phyloP scores from a whole-genome alignment of 768 basidiomycete genomes.

The Trametes maxima region DNA sequence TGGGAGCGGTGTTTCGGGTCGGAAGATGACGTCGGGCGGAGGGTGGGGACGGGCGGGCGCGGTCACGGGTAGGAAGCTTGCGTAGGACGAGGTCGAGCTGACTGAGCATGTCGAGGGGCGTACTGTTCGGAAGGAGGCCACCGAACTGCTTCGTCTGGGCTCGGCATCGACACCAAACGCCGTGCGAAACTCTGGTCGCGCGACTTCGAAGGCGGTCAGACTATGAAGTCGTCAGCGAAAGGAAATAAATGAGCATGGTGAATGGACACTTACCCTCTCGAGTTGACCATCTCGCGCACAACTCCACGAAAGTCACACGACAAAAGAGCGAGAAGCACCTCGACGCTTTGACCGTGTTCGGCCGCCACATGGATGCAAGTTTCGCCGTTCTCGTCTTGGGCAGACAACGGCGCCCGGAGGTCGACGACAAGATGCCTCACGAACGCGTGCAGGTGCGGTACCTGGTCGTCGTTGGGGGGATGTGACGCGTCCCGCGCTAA shows the following conservation, averaged over 20 bases:
- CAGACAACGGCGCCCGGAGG: conserved; percentile 68
- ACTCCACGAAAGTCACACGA: conserved; percentile 61
- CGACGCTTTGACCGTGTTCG: conserved; percentile 67
- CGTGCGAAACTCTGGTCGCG: conserved; percentile 63
- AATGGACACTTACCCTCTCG: conserved; percentile 57
- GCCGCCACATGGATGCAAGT: conserved; percentile 83
- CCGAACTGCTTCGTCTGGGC: conserved; percentile 50
- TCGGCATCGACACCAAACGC: conserved; percentile 60
- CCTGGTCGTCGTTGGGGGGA: conserved; percentile 23
- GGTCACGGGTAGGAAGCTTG: conserved; percentile 6
- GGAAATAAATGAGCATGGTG: not conserved
- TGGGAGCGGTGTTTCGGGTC: conserved; percentile 26
- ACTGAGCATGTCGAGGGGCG: conserved; percentile 49
- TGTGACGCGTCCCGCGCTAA: conserved; percentile 46
- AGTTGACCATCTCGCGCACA: conserved; percentile 64
- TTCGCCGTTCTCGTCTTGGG: conserved; percentile 66
- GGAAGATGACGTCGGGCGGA: conserved; percentile 7
- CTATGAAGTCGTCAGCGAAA: conserved; percentile 33
- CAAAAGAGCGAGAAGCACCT: conserved; percentile 63
- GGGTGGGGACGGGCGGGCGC: not conserved
- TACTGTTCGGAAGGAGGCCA: conserved; percentile 54
- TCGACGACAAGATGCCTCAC: conserved; percentile 68
- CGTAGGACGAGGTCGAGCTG: conserved; percentile 22
- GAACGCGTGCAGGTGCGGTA: conserved; percentile 53
- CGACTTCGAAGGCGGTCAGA: conserved; percentile 68